These are phyloP conservation scores for barley (Hordeum vulgare) DNA, from an alignment of 176 grass and related monocot species.

Conservation along the genomic window MorexV3_pseudomolecules_assembly NC_058521.1:608474412-608474911, in stretches of 20 bases:
- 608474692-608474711: constrained; percentile 62
- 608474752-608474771: constrained; percentile 41
- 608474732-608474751: constrained; percentile 69
- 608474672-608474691: constrained; percentile 92
- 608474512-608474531: constrained; percentile 45
- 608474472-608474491: constrained; percentile 28
- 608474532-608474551: constrained; percentile 11
- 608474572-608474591: neutral
- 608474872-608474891: constrained; percentile 55
- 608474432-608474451: constrained; percentile 18
- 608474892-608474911: constrained; percentile 48
- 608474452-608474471: constrained; percentile 20
- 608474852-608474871: constrained; percentile 59
- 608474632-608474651: neutral
- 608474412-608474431: neutral
- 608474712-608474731: constrained; percentile 52
- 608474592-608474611: neutral
- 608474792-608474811: constrained; percentile 42
- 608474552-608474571: neutral
- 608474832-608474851: constrained; percentile 69
- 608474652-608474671: constrained; percentile 15
- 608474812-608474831: constrained; percentile 42
- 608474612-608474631: neutral
- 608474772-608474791: constrained; percentile 1
- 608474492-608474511: constrained; percentile 32